A percentile compares a stretch with the other conserved stretches of the same genome.
These are phyloP conservation scores for Stramenopiles sp. DNA, from an alignment of 352 stramenopile species.

Conservation along the genomic window DNA sequence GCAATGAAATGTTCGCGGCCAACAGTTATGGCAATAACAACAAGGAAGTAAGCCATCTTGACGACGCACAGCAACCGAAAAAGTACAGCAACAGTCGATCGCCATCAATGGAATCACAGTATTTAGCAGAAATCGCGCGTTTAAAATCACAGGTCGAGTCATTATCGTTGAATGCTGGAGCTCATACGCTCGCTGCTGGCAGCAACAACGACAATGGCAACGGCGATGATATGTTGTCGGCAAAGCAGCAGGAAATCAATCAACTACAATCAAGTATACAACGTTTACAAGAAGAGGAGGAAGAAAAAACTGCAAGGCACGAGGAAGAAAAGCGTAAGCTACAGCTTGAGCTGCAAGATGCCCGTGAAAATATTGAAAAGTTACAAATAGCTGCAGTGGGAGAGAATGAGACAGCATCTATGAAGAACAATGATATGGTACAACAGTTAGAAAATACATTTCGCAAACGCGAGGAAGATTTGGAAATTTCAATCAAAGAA, in stretches of 20 bases:
- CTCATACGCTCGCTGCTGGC: background rate
- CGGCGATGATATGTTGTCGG: background rate
- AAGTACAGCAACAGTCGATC: background rate
- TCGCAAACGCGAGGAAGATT: background rate
- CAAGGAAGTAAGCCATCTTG: background rate
- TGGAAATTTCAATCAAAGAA: slow-evolving; percentile 1
- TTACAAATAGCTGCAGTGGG: background rate
- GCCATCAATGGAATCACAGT: background rate
- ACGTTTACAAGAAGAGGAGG: background rate
- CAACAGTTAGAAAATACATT: background rate
- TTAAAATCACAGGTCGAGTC: background rate
- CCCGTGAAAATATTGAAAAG: background rate
- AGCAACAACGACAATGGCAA: background rate
- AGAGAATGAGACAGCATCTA: background rate
- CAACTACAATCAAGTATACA: background rate
- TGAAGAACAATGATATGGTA: background rate
- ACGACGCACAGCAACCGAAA: background rate
- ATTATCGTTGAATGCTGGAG: background rate
- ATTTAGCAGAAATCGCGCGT: background rate
- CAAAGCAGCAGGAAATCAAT: background rate
- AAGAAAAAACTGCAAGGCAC: background rate
- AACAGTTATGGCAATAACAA: background rate
- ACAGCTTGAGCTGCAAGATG: background rate
- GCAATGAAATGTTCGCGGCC: background rate
- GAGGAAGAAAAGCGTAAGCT: background rate